Evolutionary conservation across 331 rosid genomes (phyloP).

Genomic region (Telfairia occidentalis): DNA sequence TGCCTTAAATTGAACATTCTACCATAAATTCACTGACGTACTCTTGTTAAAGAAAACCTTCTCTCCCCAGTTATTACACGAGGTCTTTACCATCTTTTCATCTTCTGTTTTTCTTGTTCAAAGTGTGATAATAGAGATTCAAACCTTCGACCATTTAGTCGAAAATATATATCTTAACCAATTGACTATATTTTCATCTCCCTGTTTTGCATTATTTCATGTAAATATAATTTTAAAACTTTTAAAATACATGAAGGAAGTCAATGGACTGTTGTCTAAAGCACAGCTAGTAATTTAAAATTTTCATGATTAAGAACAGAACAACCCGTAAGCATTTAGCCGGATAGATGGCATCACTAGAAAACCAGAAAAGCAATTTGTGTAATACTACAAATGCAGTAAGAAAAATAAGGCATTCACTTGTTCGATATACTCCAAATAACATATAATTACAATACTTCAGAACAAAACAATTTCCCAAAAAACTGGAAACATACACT

Average conservation of each 20-base stretch:
- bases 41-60: neutral
- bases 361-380: neutral
- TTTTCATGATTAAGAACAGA: neutral
- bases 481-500: conserved; percentile 5
- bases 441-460: neutral
- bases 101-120: too few relatives aligned
- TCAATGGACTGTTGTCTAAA: too few relatives aligned
- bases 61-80: too few relatives aligned
- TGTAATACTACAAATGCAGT: neutral
- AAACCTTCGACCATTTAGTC: too few relatives aligned
- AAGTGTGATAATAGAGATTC: too few relatives aligned
- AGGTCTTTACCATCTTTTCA: too few relatives aligned
- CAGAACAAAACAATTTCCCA: neutral
- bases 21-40: neutral
- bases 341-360: neutral
- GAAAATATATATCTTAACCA: too few relatives aligned
- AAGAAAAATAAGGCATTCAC: neutral
- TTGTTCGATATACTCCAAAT: neutral
- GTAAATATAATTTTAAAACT: neutral
- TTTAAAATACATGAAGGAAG: too few relatives aligned
- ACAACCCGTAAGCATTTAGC: neutral
- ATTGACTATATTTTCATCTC: too few relatives aligned
- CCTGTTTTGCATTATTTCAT: neutral
- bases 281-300: neutral
- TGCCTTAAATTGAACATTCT: neutral